phyloP scores from a whole-genome alignment of 2,329 filamentous ascomycete genomes.

The Neurospora sp. region DNA sequence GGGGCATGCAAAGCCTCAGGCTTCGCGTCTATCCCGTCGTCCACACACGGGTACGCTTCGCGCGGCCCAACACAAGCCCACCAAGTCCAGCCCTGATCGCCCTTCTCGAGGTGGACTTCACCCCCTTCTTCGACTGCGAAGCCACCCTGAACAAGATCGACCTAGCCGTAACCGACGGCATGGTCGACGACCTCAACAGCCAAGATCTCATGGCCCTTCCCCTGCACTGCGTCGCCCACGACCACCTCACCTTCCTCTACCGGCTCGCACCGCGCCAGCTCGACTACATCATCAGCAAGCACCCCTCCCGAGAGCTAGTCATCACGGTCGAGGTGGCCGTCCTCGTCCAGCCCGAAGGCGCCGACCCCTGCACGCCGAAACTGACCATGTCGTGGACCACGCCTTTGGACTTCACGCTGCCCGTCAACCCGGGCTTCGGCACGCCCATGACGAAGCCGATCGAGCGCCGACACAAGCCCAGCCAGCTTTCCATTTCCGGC shows the following conservation, averaged over 20 bases:
- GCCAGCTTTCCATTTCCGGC: constrained; percentile 52
- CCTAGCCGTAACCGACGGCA: constrained; percentile 47
- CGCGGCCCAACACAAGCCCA: constrained; percentile 49
- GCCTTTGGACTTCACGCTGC: constrained; percentile 56
- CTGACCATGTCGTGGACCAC: constrained; percentile 61
- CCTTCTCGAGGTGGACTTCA: constrained; percentile 65
- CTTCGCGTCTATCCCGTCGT: constrained; percentile 58
- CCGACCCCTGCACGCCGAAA: constrained; percentile 44
- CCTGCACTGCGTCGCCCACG: constrained; percentile 55
- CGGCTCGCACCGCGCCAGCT: constrained; percentile 44
- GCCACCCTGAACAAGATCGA: constrained; percentile 50
- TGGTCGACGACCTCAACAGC: constrained; percentile 46
- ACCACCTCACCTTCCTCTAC: constrained; percentile 69
- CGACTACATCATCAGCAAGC: constrained; percentile 33
- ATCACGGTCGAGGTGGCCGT: constrained; percentile 53
- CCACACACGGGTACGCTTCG: constrained; percentile 64
- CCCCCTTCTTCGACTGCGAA: constrained; percentile 57
- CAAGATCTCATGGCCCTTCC: constrained; percentile 42
- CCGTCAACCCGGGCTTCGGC: constrained; percentile 54
- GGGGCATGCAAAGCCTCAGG: constrained; percentile 50
- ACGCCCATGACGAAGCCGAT: constrained; percentile 42
- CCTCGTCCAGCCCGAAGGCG: constrained; percentile 30
- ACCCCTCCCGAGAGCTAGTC: constrained; percentile 40
- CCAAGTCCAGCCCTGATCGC: constrained; percentile 54
- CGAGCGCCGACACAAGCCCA: constrained; percentile 50